phyloP scores from a whole-genome alignment of 2,329 filamentous ascomycete genomes.

The Fusarium bactridioides region DNA sequence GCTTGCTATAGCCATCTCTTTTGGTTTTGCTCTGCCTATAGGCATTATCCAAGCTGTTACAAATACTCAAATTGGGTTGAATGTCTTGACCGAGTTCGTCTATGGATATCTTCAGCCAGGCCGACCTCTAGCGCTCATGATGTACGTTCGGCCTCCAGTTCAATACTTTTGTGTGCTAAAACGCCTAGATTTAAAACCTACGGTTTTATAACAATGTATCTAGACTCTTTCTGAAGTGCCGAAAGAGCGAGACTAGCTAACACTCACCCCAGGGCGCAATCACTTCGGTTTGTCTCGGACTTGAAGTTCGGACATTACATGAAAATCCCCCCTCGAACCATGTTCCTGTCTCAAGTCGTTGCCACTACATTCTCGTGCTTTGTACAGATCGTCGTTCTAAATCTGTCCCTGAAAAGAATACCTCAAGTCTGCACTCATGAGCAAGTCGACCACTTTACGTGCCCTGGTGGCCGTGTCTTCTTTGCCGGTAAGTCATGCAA shows the following conservation, averaged over 20 bases:
- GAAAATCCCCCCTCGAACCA: slow-evolving; percentile 72
- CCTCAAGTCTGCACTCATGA: slow-evolving; percentile 67
- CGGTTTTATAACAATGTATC: slow-evolving; percentile 62
- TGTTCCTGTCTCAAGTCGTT: slow-evolving; percentile 72
- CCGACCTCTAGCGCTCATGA: slow-evolving; percentile 75
- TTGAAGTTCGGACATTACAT: slow-evolving; percentile 79
- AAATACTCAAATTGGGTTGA: slow-evolving; percentile 75
- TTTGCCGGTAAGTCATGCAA: slow-evolving; percentile 60
- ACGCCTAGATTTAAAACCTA: slow-evolving; percentile 66
- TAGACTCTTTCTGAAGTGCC: not conserved
- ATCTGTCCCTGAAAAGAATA: slow-evolving; percentile 68
- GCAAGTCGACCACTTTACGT: slow-evolving; percentile 67
- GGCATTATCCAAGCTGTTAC: slow-evolving; percentile 76
- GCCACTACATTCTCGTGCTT: slow-evolving; percentile 73
- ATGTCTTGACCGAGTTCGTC: slow-evolving; percentile 78
- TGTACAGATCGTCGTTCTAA: slow-evolving; percentile 71
- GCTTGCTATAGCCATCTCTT: slow-evolving; percentile 69
- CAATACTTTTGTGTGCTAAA: not conserved
- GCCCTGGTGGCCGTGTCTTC: slow-evolving; percentile 69
- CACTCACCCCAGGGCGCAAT: slow-evolving; percentile 56
- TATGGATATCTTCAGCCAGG: slow-evolving; percentile 80
- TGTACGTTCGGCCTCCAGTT: slow-evolving; percentile 52
- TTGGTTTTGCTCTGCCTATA: slow-evolving; percentile 70
- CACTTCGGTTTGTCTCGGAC: slow-evolving; percentile 70
- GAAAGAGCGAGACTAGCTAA: slow-evolving; percentile 3